Evolutionary conservation across 2,329 filamentous ascomycete genomes (phyloP), one percentile per base, ranked within the genome.

Genomic region (Aspergillus ibericus): DNA sequence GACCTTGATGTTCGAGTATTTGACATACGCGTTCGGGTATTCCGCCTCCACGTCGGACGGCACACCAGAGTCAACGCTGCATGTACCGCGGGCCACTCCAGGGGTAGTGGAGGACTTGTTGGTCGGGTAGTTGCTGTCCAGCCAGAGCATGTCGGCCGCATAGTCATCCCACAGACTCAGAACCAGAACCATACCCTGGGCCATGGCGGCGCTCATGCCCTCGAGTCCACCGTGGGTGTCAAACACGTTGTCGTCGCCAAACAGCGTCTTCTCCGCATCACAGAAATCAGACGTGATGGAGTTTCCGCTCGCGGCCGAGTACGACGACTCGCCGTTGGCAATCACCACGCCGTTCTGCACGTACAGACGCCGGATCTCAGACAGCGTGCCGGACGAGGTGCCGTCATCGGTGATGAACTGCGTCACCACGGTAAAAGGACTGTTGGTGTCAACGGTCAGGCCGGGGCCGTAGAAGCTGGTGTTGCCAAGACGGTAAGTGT

Each of bases 131-230:
- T 78, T 83, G 60, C 83, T 84, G 79, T 91, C 88, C 67, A 92
- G 83, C 89, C 89, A 91, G 68, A 88, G 82, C 88, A 91, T 91
- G 77, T 88, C 82, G 68, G 83, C 77, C 59, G 83, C 75, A 75
- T 89, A 83, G 76, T 90, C 88, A 69, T 89, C 85, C 85, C 85
- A 87, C 58, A 77, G 61, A 55, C 68, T 73, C 79, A 89, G 81
- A 64, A 88, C 85, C 13, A 89, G 80, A 36, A 88, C 86, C 83
- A 88, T 86, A 35, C 85, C 85, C 32, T 79, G 66, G 5, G 72
- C 70, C 40, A 89, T 74, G 22, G 84, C 85, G 1, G 76, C 70
- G 61, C 81, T 80, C 81, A 89, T 85, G 42, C 73, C 74, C 5
- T 77, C 69, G 62, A 87, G 72, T 20, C 86, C 87, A 52, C 86